Conservation (phyloP, 352 stramenopile genomes). For the Aphanomyces cochlioides region DNA sequence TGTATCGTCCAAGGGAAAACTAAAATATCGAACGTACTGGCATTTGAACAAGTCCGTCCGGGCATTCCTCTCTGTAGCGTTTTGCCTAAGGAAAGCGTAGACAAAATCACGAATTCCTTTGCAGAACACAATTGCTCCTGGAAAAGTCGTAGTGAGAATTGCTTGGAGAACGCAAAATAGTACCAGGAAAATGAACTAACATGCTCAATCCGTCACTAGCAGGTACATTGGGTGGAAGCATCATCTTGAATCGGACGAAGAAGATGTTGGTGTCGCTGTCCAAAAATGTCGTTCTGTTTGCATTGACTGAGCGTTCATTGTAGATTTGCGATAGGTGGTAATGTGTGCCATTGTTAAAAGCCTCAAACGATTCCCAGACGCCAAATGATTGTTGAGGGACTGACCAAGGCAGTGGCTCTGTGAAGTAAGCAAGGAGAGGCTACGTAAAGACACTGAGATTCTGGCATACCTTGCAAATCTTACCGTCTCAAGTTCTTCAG, state of each 20-base stretch:
- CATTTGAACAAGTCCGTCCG: background rate
- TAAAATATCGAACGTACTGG: background rate
- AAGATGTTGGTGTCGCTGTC: background rate
- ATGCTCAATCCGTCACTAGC: background rate
- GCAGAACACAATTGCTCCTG: background rate
- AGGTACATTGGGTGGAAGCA: background rate
- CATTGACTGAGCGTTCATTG: background rate
- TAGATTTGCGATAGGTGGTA: background rate
- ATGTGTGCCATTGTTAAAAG: background rate
- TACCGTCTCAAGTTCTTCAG: background rate
- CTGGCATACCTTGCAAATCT: background rate
- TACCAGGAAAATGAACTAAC: background rate
- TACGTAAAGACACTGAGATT: background rate
- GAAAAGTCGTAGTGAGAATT: background rate
- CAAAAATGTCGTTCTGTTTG: background rate
- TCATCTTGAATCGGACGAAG: background rate
- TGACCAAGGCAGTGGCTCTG: background rate
- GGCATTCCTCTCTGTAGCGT: background rate
- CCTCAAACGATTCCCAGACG: background rate
- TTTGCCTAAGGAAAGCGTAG: background rate
- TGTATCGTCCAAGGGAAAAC: background rate
- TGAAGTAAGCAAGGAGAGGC: background rate
- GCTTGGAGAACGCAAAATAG: background rate
- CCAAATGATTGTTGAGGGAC: background rate
- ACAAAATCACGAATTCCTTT: too few species aligned